These are phyloP conservation scores for Leucaena leucocephala DNA, from an alignment of 306 rosid genomes.

Conservation along the genomic window DNA sequence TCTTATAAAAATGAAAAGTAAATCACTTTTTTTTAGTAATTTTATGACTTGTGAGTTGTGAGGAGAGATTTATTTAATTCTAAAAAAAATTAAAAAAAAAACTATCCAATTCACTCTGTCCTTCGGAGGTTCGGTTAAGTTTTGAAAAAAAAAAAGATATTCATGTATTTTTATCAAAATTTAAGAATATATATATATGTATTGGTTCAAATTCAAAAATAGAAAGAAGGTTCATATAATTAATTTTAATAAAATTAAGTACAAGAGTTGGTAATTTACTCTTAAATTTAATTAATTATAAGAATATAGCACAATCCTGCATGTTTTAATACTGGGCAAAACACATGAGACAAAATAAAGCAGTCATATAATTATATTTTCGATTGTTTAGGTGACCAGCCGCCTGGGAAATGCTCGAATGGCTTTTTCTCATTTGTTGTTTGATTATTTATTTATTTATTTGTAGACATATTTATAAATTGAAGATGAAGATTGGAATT, in stretches of 20 bases:
- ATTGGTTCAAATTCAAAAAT: background rate
- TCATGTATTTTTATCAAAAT: background rate
- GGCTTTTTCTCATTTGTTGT: background rate
- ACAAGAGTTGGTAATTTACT: background rate
- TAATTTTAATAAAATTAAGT: background rate
- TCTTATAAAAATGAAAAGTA: background rate
- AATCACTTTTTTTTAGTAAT: background rate
- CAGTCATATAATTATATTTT: slow-evolving; percentile 29
- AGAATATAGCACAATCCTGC: slow-evolving; percentile 14
- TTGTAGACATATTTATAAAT: slow-evolving; percentile 1
- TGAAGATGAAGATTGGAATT: slow-evolving; percentile 27
- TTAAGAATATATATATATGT: background rate
- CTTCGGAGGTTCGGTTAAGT: background rate
- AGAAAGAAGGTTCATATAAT: background rate
- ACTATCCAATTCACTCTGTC: background rate
- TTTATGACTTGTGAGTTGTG: background rate
- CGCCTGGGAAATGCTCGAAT: slow-evolving; percentile 46
- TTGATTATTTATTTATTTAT: slow-evolving; percentile 2
- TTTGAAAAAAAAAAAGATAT: background rate
- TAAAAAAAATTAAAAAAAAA: background rate
- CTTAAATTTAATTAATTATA: background rate
- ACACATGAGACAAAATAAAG: slow-evolving; percentile 43
- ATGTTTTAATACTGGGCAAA: slow-evolving; percentile 27
- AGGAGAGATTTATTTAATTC: background rate
- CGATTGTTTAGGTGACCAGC: slow-evolving; percentile 32